Conservation (phyloP, 2,329 filamentous ascomycete species). For the Catunica adiposa region DNA sequence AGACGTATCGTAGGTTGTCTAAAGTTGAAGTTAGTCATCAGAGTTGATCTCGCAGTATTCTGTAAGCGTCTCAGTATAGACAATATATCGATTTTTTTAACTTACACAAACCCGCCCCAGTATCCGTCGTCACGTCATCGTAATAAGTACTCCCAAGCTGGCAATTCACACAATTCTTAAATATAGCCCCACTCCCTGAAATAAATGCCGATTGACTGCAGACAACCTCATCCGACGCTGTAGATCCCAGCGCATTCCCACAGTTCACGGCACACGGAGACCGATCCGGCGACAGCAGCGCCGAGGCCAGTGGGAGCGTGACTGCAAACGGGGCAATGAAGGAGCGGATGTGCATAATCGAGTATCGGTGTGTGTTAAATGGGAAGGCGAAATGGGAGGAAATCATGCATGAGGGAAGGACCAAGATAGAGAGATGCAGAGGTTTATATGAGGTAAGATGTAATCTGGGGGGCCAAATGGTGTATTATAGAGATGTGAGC, state of each 20-base stretch:
- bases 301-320: constrained; percentile 2
- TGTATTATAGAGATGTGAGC: no score
- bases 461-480: no score
- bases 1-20: constrained; percentile 43
- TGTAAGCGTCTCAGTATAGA: no score
- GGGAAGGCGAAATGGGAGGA: no score
- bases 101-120: constrained; percentile 39
- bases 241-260: constrained; percentile 35
- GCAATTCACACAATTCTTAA: constrained; percentile 35
- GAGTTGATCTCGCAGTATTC: background rate
- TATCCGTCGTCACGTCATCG: constrained; percentile 31
- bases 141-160: constrained; percentile 33
- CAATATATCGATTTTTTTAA: no score
- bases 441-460: no score
- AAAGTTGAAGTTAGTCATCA: background rate
- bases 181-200: constrained; percentile 30
- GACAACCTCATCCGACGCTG: constrained; percentile 30
- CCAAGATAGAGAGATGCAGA: no score
- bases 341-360: no score
- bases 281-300: constrained; percentile 28
- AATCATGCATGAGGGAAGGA: no score
- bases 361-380: no score
- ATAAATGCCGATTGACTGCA: constrained; percentile 29
- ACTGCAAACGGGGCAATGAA: no score
- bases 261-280: constrained; percentile 36